These are phyloP conservation scores for Halteria grandinella DNA, from an alignment of 73 alveolate genomes.

Conservation along the genomic window DNA sequence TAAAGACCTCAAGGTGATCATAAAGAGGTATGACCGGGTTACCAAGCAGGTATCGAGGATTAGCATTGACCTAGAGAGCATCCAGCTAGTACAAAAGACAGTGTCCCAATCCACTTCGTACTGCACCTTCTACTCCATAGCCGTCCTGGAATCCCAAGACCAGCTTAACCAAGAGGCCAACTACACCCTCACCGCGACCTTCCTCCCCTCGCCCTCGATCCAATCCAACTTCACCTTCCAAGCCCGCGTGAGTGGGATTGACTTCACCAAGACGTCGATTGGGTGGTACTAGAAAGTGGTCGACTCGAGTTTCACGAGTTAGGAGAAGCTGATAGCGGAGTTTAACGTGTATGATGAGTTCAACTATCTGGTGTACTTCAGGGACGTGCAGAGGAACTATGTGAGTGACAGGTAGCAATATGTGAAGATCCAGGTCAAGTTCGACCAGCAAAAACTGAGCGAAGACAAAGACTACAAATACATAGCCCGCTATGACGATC, in stretches of 20 bases:
- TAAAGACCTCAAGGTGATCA: neutral
- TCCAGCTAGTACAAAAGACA: conserved; percentile 10
- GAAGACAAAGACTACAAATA: conserved; percentile 33
- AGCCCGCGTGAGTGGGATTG: conserved; percentile 28
- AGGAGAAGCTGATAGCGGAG: conserved; percentile 26
- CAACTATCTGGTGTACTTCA: conserved; percentile 25
- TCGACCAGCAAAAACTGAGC: conserved; percentile 17
- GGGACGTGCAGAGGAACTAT: conserved; percentile 18
- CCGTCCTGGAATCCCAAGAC: conserved; percentile 24
- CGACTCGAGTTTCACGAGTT: neutral
- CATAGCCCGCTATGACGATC: conserved; percentile 37
- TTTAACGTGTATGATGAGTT: conserved; percentile 37
- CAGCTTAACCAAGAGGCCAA: conserved; percentile 5
- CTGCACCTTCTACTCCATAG: conserved; percentile 25
- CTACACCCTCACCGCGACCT: conserved; percentile 36
- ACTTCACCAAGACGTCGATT: conserved; percentile 24
- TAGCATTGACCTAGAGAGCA: conserved; percentile 5
- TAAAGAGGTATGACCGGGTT: conserved; percentile 9
- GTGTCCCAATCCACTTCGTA: conserved; percentile 29
- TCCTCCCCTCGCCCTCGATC: neutral
- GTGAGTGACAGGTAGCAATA: conserved; percentile 20
- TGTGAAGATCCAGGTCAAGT: conserved; percentile 24
- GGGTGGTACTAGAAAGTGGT: conserved; percentile 32
- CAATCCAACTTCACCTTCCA: neutral
- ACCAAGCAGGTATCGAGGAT: neutral